phyloP scores from a whole-genome alignment of 2,329 filamentous ascomycete genomes.

The Paraconiothyrium brasiliense region DNA sequence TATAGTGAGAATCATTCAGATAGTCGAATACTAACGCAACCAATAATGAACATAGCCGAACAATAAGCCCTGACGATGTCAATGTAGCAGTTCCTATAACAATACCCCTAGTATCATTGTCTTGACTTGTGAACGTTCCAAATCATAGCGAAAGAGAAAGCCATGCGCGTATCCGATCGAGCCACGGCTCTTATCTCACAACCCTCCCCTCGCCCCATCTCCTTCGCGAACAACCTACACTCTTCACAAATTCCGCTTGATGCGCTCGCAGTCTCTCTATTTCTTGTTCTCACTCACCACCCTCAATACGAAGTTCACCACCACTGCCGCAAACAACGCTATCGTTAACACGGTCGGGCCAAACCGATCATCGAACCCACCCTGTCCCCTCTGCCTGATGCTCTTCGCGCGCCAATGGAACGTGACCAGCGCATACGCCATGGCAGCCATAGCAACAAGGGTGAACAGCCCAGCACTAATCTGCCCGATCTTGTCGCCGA shows the following conservation, averaged over 20 bases:
- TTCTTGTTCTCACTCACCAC: conserved; percentile 37
- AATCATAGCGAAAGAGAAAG: not conserved
- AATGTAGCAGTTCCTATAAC: not conserved
- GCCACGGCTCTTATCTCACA: not conserved
- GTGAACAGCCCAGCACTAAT: conserved; percentile 96
- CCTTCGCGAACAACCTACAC: not conserved
- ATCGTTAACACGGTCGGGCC: conserved; percentile 91
- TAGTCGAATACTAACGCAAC: conserved; percentile 3
- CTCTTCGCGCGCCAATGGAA: conserved; percentile 98
- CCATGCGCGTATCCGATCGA: not conserved
- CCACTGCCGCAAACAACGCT: conserved; percentile 84
- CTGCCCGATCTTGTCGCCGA: conserved; percentile 92
- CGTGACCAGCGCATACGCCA: conserved; percentile 93
- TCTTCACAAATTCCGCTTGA: too few relatives aligned
- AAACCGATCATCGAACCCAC: conserved; percentile 95
- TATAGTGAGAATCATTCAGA: not conserved
- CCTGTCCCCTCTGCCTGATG: conserved; percentile 89
- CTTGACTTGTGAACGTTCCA: too few relatives aligned
- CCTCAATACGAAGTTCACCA: conserved; percentile 90
- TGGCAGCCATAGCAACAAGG: conserved; percentile 89
- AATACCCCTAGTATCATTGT: not conserved
- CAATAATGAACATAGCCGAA: not conserved
- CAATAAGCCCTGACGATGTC: not conserved
- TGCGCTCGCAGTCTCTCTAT: not conserved
- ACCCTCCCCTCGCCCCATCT: conserved; percentile 2